Base-by-base conservation (phyloP, 805 yeast species). In the Yarrowia alimentaria region DNA sequence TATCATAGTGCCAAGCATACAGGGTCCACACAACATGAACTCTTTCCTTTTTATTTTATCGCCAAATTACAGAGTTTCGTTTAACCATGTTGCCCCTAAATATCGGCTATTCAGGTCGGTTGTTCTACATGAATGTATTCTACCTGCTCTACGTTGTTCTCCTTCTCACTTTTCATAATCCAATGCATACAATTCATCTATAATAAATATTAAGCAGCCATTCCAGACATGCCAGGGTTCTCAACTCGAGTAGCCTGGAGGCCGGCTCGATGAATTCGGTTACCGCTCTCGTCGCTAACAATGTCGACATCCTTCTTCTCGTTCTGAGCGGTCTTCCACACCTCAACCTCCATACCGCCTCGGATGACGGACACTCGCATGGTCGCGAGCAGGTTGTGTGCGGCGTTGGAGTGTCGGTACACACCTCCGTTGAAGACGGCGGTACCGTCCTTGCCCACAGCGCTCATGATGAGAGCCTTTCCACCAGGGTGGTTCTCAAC, bases 401-500 rank as follows among this genome's bases (percentile, higher is more conserved):
- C 97, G 0, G 97, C 97, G 53, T 91, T 88, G 59, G 93, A 84
- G 66, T 90, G 98, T 52, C 80, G 79, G 68, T 90, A 90, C 10
- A 90, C 97, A 3, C 96, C 97, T 17, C 98, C 97, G 64, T 83
- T 88, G 67, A 90, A 90, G 2, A 95, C 96, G 47, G 85, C 81
- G 3, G 97, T 89, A 7, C 95, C 96, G 65, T 90, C 97, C 65
- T 85, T 86, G 10, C 97, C 97, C 53, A 86, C 81, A 1, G 95
- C 85, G 0, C 93, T 81, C 56, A 72, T 73, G 51, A 90, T 79
- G 45, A 90, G 74, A 5, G 90, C 82, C 24, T 80, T 67, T 1
- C 98, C 98, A 57, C 98, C 98, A 1, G 98, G 98, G 66, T 90
- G 98, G 61, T 86, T 87, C 59, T 83, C 81, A 64, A 89, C 81